These are phyloP conservation scores for Aspergillus sp. DNA, from an alignment of 2,329 filamentous ascomycete species.

Conservation along the genomic window DNA sequence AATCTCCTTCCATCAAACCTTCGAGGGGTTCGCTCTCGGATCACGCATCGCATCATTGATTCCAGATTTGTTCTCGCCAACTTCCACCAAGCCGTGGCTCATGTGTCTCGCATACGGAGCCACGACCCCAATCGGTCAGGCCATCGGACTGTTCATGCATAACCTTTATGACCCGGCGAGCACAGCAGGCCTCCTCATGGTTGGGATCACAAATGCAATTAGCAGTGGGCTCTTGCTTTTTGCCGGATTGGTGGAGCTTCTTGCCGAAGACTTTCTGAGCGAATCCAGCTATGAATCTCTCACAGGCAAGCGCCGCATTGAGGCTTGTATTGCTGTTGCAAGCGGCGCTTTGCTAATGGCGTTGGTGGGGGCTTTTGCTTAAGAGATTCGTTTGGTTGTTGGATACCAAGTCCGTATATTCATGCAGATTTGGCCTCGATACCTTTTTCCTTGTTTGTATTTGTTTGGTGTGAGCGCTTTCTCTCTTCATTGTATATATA, in stretches of 20 bases:
- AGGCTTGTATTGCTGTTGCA: conserved; percentile 56
- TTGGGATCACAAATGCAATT: conserved; percentile 81
- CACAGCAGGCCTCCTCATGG: conserved; percentile 67
- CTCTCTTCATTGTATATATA: neutral
- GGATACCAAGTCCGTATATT: no score
- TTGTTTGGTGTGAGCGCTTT: neutral
- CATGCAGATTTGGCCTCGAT: no score
- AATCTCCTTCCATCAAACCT: conserved; percentile 78
- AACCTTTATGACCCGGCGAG: conserved; percentile 72
- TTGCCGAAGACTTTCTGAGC: conserved; percentile 74
- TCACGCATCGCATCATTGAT: conserved; percentile 75
- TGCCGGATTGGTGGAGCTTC: conserved; percentile 72
- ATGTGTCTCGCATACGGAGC: conserved; percentile 58
- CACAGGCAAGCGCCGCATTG: conserved; percentile 49
- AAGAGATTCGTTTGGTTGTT: conserved; percentile 1
- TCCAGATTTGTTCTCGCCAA: conserved; percentile 54
- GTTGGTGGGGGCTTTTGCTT: conserved; percentile 59
- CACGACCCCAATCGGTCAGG: conserved; percentile 75
- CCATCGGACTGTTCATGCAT: conserved; percentile 69
- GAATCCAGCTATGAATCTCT: conserved; percentile 56
- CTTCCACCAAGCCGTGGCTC: conserved; percentile 65
- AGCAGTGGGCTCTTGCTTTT: conserved; percentile 73
- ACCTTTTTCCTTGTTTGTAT: no score
- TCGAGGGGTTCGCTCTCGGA: conserved; percentile 78
- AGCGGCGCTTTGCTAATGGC: conserved; percentile 56